These are phyloP conservation scores for Pseudogymnoascus sp. DNA, from an alignment of 2,329 filamentous ascomycete genomes.

Conservation along the genomic window DNA sequence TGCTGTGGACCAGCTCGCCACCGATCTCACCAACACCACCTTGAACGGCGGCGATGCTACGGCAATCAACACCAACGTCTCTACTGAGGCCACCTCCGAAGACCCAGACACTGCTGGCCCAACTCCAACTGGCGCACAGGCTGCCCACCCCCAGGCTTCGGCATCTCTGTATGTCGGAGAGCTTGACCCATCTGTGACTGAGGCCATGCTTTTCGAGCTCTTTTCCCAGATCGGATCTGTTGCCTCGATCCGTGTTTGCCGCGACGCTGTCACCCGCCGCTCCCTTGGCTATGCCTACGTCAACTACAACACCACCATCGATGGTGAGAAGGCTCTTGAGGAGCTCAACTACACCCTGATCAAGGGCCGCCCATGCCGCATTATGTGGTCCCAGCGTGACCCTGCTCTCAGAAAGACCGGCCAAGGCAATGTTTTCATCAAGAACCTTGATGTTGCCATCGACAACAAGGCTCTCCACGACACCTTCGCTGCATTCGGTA, in stretches of 20 bases:
- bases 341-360: conserved; percentile 99
- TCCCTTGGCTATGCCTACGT: conserved; percentile 99
- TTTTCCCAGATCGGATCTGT: conserved; percentile 99
- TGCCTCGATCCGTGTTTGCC: conserved; percentile 98
- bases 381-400: conserved; percentile 99
- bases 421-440: conserved; percentile 99
- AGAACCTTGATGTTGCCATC: conserved; percentile 97
- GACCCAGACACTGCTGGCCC: conserved; percentile 56
- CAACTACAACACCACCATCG: conserved; percentile 97
- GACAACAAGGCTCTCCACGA: conserved; percentile 99
- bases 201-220: conserved; percentile 99
- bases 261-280: conserved; percentile 95
- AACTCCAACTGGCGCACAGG: conserved; percentile 60
- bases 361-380: conserved; percentile 97
- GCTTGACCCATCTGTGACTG: conserved; percentile 93
- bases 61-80: conserved; percentile 67
- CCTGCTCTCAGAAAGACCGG: conserved; percentile 98
- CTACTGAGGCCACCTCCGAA: conserved; percentile 42
- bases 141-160: conserved; percentile 77
- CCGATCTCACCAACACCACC: conserved; percentile 64
- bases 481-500: conserved; percentile 96
- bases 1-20: conserved; percentile 71
- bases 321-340: conserved; percentile 97
- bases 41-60: conserved; percentile 60
- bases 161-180: conserved; percentile 98